phyloP scores from a whole-genome alignment of 2,329 filamentous ascomycete genomes.

The Myriosclerotinia scirpicola region DNA sequence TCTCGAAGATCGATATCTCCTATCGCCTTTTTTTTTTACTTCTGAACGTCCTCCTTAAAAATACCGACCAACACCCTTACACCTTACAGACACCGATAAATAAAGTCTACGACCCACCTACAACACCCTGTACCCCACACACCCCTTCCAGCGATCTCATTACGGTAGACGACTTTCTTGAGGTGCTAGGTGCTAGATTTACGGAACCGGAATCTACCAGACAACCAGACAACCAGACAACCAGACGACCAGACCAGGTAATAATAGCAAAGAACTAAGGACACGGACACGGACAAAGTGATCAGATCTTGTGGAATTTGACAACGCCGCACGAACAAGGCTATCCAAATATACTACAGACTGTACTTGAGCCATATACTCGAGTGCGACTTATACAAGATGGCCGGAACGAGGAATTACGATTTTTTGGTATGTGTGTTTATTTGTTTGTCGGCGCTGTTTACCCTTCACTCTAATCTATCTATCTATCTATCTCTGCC shows the following conservation, averaged over 20 bases:
- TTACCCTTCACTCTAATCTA: not conserved
- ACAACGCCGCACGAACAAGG: constrained; percentile 19
- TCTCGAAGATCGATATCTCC: not conserved
- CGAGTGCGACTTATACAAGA: constrained; percentile 45
- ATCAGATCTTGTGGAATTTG: constrained; percentile 19
- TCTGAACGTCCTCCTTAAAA: not conserved
- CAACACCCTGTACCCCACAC: constrained; percentile 17
- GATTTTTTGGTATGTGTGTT: constrained; percentile 78
- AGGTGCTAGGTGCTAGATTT: constrained; percentile 1
- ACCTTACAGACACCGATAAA: not conserved
- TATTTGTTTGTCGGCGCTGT: not conserved
- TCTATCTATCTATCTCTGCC: constrained; percentile 8
- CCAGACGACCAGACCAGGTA: constrained; percentile 2
- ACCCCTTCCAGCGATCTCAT: constrained; percentile 16
- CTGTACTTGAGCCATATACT: constrained; percentile 24
- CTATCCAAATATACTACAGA: constrained; percentile 18
- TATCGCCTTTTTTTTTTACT: not conserved
- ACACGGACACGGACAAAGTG: constrained; percentile 12
- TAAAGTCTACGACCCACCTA: constrained; percentile 7
- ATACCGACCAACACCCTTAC: not conserved
- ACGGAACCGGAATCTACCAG: not conserved
- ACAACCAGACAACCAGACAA: not conserved
- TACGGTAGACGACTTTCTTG: constrained; percentile 14
- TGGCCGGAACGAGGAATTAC: constrained; percentile 98
- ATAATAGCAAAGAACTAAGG: constrained; percentile 2